Evolutionary conservation across 495 filamentous ascomycete species (phyloP), one percentile per base, ranked within the genome.

Genomic region (Jackrogersella multiformis): DNA sequence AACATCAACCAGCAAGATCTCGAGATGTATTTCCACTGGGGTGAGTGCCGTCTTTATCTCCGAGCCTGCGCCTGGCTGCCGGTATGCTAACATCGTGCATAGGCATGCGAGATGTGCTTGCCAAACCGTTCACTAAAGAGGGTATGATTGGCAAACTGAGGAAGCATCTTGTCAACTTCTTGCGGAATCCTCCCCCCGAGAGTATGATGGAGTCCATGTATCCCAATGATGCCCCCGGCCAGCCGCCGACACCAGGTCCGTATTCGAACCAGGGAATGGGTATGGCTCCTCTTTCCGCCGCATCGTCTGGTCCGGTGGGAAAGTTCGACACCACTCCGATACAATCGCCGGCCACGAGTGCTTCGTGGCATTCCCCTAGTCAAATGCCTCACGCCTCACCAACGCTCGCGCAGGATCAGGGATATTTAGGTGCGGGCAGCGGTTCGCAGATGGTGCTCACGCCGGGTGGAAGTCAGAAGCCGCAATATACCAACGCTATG

Each of bases 101-200:
- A 97, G 95, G 95, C n/a, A 99, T 99, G 95, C 95, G 97, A 73
- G 95, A 97, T 73, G 94, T 99, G 8, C 82, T 99, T 48, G 94
- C 95, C 0, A 99, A 99, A 70, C 95, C 95, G 0, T 99, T 99
- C 75, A 99, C 94, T 2, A 93, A 93, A 74, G 94, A 97, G 74
- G 94, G 94, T 53, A 90, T 99, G 73, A 83, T 97, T 42, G 87
- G 89, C 58, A 92, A 97, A 80, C 84, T 99, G 12, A 92, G 94
- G 75, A 96, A 93, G 71, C 92, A 97, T 69, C 83, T 99, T 53
- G 84, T 85, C 7, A 91, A 92, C 75, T 83, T 97, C 72, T 69
- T 87, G 65, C 82, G 82, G 61, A 83, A 85, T 42, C 78, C 79
- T 16, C 74, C 76, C 5, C 66, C 70, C n/a, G 73, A 75, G 58